phyloP scores from a whole-genome alignment of 1,284 basidiomycete genomes.

The Rhodotorula sp. region DNA sequence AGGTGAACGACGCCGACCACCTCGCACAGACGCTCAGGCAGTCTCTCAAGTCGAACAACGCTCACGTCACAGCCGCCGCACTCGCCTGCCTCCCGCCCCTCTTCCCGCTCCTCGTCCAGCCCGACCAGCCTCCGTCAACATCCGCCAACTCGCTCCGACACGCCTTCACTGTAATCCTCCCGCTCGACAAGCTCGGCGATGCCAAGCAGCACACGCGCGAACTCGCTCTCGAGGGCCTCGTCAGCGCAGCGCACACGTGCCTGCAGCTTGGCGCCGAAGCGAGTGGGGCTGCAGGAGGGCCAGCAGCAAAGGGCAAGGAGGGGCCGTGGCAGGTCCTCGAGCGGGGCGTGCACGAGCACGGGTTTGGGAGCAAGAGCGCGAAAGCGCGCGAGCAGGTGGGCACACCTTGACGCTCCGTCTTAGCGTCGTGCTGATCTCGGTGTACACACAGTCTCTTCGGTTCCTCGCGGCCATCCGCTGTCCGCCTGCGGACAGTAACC shows the following conservation, averaged over 20 bases:
- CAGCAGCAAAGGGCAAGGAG: conserved; percentile 58
- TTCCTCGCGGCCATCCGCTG: conserved; percentile 27
- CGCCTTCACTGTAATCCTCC: conserved; percentile 66
- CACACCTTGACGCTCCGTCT: background rate
- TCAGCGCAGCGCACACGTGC: conserved; percentile 46
- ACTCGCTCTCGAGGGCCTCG: conserved; percentile 72
- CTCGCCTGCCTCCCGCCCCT: conserved; percentile 47
- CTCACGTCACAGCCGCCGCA: conserved; percentile 60
- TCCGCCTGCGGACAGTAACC: conserved; percentile 50
- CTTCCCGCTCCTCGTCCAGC: conserved; percentile 25
- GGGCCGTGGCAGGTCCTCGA: conserved; percentile 73
- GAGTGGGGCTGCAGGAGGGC: conserved; percentile 33
- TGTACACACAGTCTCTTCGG: conserved; percentile 10
- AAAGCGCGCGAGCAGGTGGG: conserved; percentile 65
- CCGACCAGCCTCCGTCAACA: conserved; percentile 49
- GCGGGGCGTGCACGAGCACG: conserved; percentile 69
- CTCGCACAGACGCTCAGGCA: conserved; percentile 69
- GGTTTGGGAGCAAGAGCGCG: conserved; percentile 65
- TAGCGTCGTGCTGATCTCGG: background rate
- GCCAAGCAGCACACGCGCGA: conserved; percentile 68
- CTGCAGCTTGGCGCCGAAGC: conserved; percentile 60
- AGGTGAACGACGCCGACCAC: conserved; percentile 70
- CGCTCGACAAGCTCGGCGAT: conserved; percentile 79
- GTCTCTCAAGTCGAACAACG: conserved; percentile 74
- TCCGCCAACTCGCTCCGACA: conserved; percentile 58